phyloP scores from a whole-genome alignment of 176 grass and related monocot genomes.

The Bromus sterilis region DNA sequence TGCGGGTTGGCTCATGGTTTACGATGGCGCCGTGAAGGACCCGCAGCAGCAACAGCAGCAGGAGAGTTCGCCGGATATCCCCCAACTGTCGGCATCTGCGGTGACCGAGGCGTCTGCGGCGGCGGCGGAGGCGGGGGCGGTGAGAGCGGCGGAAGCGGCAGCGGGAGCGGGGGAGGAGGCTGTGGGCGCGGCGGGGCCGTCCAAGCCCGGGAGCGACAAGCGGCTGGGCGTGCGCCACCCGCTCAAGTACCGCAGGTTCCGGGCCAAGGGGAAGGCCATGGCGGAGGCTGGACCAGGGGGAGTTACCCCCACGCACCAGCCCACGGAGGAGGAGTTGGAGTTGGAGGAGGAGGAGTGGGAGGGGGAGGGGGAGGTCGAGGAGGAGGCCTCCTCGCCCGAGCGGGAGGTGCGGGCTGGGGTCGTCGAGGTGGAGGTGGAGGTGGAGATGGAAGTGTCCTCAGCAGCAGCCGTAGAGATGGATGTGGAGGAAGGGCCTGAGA shows the following conservation, averaged over 20 bases:
- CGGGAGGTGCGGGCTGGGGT: not conserved
- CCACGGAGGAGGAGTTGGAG: not conserved
- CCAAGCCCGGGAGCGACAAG: slow-evolving; percentile 33
- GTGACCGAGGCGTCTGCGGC: slow-evolving; percentile 20
- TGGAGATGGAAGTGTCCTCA: slow-evolving; percentile 15
- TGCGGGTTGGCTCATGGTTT: slow-evolving; percentile 44
- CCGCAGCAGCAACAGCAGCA: not conserved
- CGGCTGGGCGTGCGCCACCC: slow-evolving; percentile 57
- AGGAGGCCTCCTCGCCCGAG: slow-evolving; percentile 12
- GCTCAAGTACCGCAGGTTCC: slow-evolving; percentile 51
- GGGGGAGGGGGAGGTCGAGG: slow-evolving; percentile 23
- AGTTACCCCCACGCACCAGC: not conserved
- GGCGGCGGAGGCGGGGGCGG: not conserved
- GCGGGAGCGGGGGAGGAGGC: not conserved
- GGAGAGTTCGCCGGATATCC: slow-evolving; percentile 18
- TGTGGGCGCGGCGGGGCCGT: not conserved
- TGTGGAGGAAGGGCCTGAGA: not conserved
- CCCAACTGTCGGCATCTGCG: not conserved
- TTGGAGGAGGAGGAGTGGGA: not conserved
- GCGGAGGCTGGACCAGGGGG: slow-evolving; percentile 45
- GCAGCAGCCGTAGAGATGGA: slow-evolving; percentile 1
- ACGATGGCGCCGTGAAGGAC: slow-evolving; percentile 69
- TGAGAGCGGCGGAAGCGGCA: not conserved
- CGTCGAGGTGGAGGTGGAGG: not conserved
- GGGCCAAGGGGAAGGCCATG: slow-evolving; percentile 48